Evolutionary conservation across 108 stramenopile genomes (phyloP), one percentile per base, ranked within the genome.

Genomic region (Chaetoceros muelleri): DNA sequence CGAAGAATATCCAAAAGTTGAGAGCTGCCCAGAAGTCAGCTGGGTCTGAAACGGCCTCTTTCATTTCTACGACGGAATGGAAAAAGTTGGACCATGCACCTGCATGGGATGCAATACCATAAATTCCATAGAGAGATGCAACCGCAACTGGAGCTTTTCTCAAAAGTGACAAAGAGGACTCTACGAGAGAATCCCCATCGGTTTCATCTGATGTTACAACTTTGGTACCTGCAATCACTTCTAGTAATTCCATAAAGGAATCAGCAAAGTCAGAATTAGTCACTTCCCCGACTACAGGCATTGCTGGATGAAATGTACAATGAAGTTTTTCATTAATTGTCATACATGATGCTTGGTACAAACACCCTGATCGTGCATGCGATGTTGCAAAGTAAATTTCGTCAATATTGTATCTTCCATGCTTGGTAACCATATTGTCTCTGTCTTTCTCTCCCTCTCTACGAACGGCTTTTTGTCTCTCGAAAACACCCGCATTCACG

Each of bases 1-100:
- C 93, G 65, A 94, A 94, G 66, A 94, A 94, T n/a, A 94, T 69
- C 93, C 93, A 94, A 60, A 94, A 94, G 65, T 86, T 85, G 34
- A 90, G 61, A 24, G 93, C 84, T 30, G 81, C 75, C 73, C 71
- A 76, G 57, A 85, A 84, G 30, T 90, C 93, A 28, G 58, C 65
- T 0, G 84, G 86, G 53, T 86, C 80, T 22, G 60, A 50, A 51
- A 74, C 72, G 61, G 84, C 81, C 24, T 53, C 65, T 49, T 82
- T 81, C 87, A 93, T 93, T 62, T 75, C 75, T 24, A 66, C 50
- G 22, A 93, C 52, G 52, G 71, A 74, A 13, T 70, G 53, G 53
- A 78, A 80, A 70, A 93, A 93, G 52, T 74, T 58, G 28, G 71
- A 55, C 64, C 68, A 89, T 23, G 78, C 92, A 46, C 63, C 71